Conservation (phyloP, 2,329 filamentous ascomycete genomes). For the Neonectria magnoliae region DNA sequence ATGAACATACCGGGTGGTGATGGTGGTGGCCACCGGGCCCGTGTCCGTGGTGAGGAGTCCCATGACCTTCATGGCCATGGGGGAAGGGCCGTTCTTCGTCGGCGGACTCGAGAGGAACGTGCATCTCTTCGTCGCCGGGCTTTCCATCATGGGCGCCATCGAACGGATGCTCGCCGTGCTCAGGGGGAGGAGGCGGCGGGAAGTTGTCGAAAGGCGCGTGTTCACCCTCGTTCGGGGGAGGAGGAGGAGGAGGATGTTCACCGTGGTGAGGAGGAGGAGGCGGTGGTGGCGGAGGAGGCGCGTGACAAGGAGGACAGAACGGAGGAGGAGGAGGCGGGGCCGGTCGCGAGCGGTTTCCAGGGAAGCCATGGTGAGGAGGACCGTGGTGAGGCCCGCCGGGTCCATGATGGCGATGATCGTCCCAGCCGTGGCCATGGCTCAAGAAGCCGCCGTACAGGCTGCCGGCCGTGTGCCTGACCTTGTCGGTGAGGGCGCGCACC, state of each 20-base stretch:
- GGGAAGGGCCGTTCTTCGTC: slow-evolving; percentile 25
- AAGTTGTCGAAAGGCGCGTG: slow-evolving; percentile 44
- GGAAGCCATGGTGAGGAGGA: slow-evolving; percentile 16
- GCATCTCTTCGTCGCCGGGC: slow-evolving; percentile 8
- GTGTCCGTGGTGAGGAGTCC: slow-evolving; percentile 30
- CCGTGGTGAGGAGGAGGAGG: slow-evolving; percentile 26
- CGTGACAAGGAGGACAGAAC: slow-evolving; percentile 19
- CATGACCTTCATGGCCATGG: slow-evolving; percentile 38
- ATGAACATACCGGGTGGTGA: slow-evolving; percentile 30
- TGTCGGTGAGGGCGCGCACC: slow-evolving; percentile 50
- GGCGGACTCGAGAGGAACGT: slow-evolving; percentile 38
- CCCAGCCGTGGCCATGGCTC: slow-evolving; percentile 5
- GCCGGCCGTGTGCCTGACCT: slow-evolving; percentile 48
- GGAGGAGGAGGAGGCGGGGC: slow-evolving; percentile 17
- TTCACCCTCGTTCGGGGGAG: background rate
- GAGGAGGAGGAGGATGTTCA: slow-evolving; percentile 9
- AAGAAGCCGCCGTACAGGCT: slow-evolving; percentile 34
- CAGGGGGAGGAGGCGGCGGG: slow-evolving; percentile 36
- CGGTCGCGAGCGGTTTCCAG: slow-evolving; percentile 20
- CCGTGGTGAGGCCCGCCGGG: slow-evolving; percentile 18
- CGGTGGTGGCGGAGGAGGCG: slow-evolving; percentile 6
- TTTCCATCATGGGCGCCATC: slow-evolving; percentile 40
- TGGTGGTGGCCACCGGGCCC: slow-evolving; percentile 27
- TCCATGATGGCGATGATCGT: background rate
- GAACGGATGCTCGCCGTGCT: slow-evolving; percentile 32